phyloP scores from a whole-genome alignment of 2,329 filamentous ascomycete species.

The Elsinoe perseae region DNA sequence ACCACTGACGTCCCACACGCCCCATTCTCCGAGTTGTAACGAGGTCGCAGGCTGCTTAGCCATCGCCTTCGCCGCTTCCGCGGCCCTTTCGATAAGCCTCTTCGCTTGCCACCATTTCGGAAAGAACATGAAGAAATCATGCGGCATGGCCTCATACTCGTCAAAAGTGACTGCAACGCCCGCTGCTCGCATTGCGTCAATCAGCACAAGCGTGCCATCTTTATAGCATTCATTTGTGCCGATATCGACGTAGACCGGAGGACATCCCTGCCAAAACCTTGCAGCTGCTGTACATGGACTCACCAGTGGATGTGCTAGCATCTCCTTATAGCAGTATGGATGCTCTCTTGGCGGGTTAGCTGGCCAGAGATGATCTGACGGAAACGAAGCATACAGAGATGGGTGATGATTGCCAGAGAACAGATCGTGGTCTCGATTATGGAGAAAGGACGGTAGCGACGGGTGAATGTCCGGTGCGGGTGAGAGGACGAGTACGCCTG shows the following conservation, averaged over 20 bases:
- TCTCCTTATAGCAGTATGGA: not conserved
- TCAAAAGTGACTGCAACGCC: not conserved
- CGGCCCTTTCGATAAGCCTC: not conserved
- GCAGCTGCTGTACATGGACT: not conserved
- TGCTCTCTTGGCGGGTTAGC: slow-evolving; percentile 10
- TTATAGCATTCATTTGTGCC: slow-evolving; percentile 2
- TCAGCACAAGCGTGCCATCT: slow-evolving; percentile 1
- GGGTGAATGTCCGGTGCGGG: not conserved
- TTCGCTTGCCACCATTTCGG: slow-evolving; percentile 12
- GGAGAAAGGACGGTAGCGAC: not conserved
- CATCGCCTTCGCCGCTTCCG: not conserved
- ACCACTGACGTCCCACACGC: not conserved
- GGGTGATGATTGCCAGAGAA: not conserved
- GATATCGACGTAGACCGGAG: slow-evolving; percentile 4
- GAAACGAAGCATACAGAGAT: not conserved
- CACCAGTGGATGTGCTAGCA: slow-evolving; percentile 8
- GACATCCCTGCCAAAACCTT: slow-evolving; percentile 3
- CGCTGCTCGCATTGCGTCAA: not conserved
- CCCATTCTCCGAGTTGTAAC: not conserved
- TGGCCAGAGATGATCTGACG: slow-evolving; percentile 4
- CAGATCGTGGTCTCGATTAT: slow-evolving; percentile 1
- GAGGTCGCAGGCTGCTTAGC: not conserved
- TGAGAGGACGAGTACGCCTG: slow-evolving; percentile 1
- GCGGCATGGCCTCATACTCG: slow-evolving; percentile 15
- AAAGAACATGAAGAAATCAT: slow-evolving; percentile 12